These are phyloP conservation scores for Crithidia thermophila DNA, from an alignment of 208 protist species.

Conservation along the genomic window DNA sequence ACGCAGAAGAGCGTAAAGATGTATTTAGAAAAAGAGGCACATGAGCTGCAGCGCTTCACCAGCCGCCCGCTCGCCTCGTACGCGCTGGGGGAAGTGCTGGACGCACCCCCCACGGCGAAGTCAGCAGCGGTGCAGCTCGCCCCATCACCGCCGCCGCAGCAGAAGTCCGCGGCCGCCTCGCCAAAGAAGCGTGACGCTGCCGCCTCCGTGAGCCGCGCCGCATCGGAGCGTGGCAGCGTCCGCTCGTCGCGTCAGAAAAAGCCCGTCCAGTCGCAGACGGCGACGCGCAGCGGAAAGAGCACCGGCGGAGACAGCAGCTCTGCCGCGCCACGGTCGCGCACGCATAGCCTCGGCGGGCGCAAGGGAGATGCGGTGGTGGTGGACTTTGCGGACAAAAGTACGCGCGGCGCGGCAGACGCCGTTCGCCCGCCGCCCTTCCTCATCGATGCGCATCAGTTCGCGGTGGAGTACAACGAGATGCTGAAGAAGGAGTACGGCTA, in stretches of 20 bases:
- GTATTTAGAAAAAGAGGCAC: constrained; percentile 40
- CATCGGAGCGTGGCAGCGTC: constrained; percentile 22
- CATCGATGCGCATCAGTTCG: constrained; percentile 81
- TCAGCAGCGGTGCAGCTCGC: background rate
- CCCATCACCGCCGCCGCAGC: background rate
- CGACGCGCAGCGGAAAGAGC: background rate
- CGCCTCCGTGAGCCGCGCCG: constrained; percentile 4
- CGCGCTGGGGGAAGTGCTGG: constrained; percentile 67
- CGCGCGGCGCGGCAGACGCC: background rate
- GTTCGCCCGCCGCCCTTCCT: constrained; percentile 36
- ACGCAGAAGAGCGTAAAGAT: constrained; percentile 33
- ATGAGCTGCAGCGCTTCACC: constrained; percentile 60
- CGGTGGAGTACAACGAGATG: constrained; percentile 69
- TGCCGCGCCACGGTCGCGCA: background rate
- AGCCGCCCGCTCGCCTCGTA: constrained; percentile 56
- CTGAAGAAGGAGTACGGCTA: constrained; percentile 82
- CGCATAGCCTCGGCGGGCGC: constrained; percentile 2
- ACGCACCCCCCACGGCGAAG: constrained; percentile 16
- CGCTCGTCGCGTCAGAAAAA: background rate
- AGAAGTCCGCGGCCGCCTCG: constrained; percentile 1
- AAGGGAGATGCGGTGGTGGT: background rate
- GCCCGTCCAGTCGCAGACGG: background rate
- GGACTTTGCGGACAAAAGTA: background rate
- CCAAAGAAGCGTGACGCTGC: background rate
- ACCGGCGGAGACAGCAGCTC: background rate